phyloP scores from a whole-genome alignment of 1,284 basidiomycete genomes.

The Ceratobasidium papillatum region DNA sequence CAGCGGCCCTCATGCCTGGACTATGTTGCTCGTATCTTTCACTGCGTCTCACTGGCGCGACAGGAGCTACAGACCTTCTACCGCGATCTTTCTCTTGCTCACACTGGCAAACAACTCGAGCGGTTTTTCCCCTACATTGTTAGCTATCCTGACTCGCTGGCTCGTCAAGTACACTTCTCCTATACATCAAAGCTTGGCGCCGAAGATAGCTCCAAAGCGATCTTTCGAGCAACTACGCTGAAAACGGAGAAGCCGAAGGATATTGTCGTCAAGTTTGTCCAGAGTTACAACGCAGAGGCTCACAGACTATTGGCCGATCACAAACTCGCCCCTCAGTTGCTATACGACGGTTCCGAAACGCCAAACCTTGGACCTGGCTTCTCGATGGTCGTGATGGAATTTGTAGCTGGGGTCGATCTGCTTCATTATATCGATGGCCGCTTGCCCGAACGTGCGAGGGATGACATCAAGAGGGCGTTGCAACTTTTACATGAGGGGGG shows the following conservation, averaged over 20 bases:
- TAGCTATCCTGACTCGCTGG: neutral
- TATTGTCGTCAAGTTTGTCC: constrained; percentile 43
- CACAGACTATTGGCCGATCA: constrained; percentile 40
- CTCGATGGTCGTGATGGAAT: constrained; percentile 38
- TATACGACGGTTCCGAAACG: constrained; percentile 6
- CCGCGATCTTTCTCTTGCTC: constrained; percentile 17
- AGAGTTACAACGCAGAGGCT: constrained; percentile 18
- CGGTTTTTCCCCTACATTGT: neutral
- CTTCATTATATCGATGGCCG: neutral
- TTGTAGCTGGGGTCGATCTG: neutral
- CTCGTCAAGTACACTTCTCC: neutral
- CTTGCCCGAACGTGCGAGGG: neutral
- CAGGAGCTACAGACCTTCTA: neutral
- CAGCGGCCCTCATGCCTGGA: neutral
- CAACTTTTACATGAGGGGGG: neutral
- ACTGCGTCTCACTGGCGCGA: neutral
- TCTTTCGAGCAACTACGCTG: neutral
- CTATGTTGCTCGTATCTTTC: constrained; percentile 11
- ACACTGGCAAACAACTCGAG: neutral
- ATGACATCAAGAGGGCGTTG: constrained; percentile 3
- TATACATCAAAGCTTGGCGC: neutral
- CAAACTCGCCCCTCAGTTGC: constrained; percentile 40
- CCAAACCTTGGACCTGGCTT: neutral
- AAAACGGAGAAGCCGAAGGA: neutral
- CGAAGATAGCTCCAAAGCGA: neutral